Conservation (phyloP, 345 rosid species). For the Populus ilicifolia region DNA sequence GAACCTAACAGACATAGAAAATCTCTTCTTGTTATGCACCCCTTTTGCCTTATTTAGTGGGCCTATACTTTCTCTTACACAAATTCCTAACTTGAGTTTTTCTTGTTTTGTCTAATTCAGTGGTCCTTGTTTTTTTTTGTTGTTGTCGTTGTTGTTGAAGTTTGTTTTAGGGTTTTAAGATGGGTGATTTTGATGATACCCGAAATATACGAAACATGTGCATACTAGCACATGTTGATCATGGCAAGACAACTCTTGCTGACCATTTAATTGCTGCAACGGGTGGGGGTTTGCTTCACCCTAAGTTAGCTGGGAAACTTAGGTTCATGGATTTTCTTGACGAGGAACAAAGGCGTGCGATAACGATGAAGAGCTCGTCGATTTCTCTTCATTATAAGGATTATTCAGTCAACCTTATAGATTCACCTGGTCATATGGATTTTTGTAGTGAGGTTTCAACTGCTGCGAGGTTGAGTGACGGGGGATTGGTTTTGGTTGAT, state of each 20-base stretch:
- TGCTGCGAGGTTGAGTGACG: constrained; percentile 88
- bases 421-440: constrained; percentile 98
- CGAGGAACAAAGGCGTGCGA: constrained; percentile 95
- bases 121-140: not conserved
- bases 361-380: constrained; percentile 96
- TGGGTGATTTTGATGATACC: constrained; percentile 43
- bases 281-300: constrained; percentile 74
- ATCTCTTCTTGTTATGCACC: not conserved
- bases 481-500: constrained; percentile 85
- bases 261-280: constrained; percentile 84
- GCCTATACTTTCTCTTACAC: not conserved
- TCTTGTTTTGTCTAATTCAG: not conserved
- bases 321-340: constrained; percentile 89
- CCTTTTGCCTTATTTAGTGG: not conserved
- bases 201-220: constrained; percentile 67
- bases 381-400: constrained; percentile 57
- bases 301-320: constrained; percentile 76
- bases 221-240: constrained; percentile 92
- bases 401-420: constrained; percentile 66
- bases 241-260: constrained; percentile 93
- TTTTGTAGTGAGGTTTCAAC: constrained; percentile 94
- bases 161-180: not conserved
- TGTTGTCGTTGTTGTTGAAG: not conserved
- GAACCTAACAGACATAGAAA: constrained; percentile 11
- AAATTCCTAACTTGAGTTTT: not conserved